Evolutionary conservation across 768 basidiomycete genomes (phyloP).

Genomic region (Boletus vinaceobasis): DNA sequence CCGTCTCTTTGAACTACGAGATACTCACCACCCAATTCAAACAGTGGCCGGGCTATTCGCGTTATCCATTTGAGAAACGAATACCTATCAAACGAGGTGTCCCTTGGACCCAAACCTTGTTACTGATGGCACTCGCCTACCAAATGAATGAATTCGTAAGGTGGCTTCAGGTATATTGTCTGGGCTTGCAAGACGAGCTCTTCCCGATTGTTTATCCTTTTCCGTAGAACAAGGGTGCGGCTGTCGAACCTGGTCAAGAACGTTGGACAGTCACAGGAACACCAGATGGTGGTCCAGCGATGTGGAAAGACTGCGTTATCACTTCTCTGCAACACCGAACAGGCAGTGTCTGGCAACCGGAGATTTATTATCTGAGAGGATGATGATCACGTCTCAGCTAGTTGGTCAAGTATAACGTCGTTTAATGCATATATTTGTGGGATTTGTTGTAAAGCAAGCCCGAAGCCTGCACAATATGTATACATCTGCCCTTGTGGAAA

Average conservation of each 20-base stretch:
- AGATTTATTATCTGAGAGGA: slow-evolving; percentile 33
- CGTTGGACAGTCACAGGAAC: slow-evolving; percentile 33
- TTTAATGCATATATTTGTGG: slow-evolving; percentile 6
- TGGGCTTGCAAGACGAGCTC: background rate
- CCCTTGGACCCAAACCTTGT: slow-evolving; percentile 27
- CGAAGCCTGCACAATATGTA: slow-evolving; percentile 8
- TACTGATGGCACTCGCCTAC: slow-evolving; percentile 32
- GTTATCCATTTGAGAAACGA: slow-evolving; percentile 37
- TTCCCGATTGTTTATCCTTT: background rate
- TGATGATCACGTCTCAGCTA: background rate
- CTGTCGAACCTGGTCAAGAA: slow-evolving; percentile 37
- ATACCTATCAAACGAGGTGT: slow-evolving; percentile 33
- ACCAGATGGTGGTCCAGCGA: slow-evolving; percentile 16
- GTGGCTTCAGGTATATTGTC: slow-evolving; percentile 30
- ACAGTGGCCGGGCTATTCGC: slow-evolving; percentile 50
- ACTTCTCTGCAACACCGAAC: slow-evolving; percentile 38
- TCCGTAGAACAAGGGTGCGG: slow-evolving; percentile 24
- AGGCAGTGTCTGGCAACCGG: slow-evolving; percentile 43
- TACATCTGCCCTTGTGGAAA: slow-evolving; percentile 1
- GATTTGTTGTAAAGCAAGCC: slow-evolving; percentile 11
- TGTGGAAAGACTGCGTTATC: slow-evolving; percentile 35
- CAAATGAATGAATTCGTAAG: slow-evolving; percentile 31
- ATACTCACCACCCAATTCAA: background rate
- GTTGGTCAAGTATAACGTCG: slow-evolving; percentile 2
- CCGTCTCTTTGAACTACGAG: background rate